Percentiles rank a stretch among this genome's conserved stretches.
Conservation (phyloP, 768 basidiomycete species). For the Grammothele lineata region DNA sequence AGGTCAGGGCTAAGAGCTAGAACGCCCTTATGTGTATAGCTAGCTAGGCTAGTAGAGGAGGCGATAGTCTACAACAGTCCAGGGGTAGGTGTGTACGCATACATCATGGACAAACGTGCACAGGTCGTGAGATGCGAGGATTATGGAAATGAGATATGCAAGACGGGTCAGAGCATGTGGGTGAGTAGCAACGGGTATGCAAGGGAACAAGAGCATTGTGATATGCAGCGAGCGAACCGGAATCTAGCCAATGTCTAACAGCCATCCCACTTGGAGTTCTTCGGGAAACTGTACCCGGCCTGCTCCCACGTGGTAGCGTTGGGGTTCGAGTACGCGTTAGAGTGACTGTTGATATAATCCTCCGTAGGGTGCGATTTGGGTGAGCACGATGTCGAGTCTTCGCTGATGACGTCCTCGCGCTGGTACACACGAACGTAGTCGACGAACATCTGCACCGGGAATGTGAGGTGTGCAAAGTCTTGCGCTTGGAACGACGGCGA, state of each 20-base stretch:
- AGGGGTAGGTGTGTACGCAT: no score
- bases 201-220: no score
- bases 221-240: no score
- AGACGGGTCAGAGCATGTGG: no score
- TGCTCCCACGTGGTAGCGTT: conserved; percentile 84
- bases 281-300: conserved; percentile 72
- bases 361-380: conserved; percentile 75
- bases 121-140: no score
- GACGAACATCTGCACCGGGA: conserved; percentile 78
- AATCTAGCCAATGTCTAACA: conserved; percentile 33
- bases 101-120: no score
- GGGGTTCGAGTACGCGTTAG: conserved; percentile 67
- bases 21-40: no score
- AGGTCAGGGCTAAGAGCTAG: no score
- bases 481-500: conserved; percentile 71
- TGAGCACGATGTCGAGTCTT: conserved; percentile 68
- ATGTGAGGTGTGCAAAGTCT: conserved; percentile 66
- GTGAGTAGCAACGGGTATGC: no score
- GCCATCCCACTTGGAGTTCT: conserved; percentile 44
- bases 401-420: conserved; percentile 49
- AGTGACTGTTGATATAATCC: conserved; percentile 64
- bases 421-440: conserved; percentile 93
- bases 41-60: no score
- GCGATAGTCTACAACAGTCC: no score
- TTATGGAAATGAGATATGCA: no score